phyloP scores from a whole-genome alignment of 805 yeast genomes.

The Vanderwaltozyma tropicalis region DNA sequence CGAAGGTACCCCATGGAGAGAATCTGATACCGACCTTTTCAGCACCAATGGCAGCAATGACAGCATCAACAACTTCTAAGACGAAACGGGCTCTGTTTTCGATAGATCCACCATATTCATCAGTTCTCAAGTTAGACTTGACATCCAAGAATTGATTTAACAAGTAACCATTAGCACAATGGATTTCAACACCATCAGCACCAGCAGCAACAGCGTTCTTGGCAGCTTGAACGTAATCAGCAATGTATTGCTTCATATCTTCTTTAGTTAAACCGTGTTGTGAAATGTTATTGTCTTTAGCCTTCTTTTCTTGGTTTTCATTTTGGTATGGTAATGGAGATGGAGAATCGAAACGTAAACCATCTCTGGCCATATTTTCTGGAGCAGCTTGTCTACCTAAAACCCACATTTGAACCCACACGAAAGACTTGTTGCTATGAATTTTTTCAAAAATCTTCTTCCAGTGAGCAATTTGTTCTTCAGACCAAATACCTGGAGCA shows the following conservation, averaged over 20 bases:
- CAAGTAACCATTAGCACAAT: slow-evolving; percentile 57
- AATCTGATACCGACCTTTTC: slow-evolving; percentile 37
- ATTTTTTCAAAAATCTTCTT: slow-evolving; percentile 36
- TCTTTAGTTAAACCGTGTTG: slow-evolving; percentile 22
- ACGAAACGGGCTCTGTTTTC: slow-evolving; percentile 38
- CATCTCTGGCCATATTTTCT: slow-evolving; percentile 26
- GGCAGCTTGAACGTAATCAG: slow-evolving; percentile 33
- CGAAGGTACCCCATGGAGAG: slow-evolving; percentile 37
- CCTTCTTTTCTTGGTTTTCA: slow-evolving; percentile 28
- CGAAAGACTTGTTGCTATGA: slow-evolving; percentile 38
- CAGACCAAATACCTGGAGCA: slow-evolving; percentile 44
- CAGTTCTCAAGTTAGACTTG: slow-evolving; percentile 35
- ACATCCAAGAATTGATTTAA: slow-evolving; percentile 45
- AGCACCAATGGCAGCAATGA: slow-evolving; percentile 42
- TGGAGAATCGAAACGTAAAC: slow-evolving; percentile 32
- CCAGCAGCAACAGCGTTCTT: slow-evolving; percentile 27
- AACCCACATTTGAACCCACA: slow-evolving; percentile 45
- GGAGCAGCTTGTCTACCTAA: slow-evolving; percentile 36
- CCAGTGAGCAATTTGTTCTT: slow-evolving; percentile 41
- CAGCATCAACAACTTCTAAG: slow-evolving; percentile 41
- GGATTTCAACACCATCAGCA: slow-evolving; percentile 56
- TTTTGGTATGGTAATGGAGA: slow-evolving; percentile 24
- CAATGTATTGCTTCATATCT: slow-evolving; percentile 28
- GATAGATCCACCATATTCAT: slow-evolving; percentile 45
- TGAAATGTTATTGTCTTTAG: slow-evolving; percentile 24